Evolutionary conservation across 441 rosid species (phyloP).

Genomic region (Populus hybrid): DNA sequence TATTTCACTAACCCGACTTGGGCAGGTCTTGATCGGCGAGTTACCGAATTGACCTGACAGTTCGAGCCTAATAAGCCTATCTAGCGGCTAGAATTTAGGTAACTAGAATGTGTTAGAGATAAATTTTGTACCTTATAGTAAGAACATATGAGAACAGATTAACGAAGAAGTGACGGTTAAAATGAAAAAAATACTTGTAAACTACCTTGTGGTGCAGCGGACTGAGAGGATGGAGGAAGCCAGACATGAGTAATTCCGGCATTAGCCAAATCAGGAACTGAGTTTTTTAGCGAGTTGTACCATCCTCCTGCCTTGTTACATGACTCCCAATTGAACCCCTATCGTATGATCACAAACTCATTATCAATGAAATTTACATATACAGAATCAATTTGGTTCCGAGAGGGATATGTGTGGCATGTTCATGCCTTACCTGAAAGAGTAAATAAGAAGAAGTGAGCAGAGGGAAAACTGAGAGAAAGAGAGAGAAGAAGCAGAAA

Average conservation of each 20-base stretch:
- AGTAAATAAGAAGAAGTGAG: slow-evolving; percentile 38
- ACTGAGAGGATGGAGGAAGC: slow-evolving; percentile 85
- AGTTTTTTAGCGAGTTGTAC: slow-evolving; percentile 56
- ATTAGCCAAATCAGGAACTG: slow-evolving; percentile 44
- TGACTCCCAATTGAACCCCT: slow-evolving; percentile 79
- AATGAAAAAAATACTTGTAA: not conserved
- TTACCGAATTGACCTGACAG: too few relatives aligned
- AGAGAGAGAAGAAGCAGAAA: slow-evolving; percentile 20
- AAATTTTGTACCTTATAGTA: not conserved
- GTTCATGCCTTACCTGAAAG: slow-evolving; percentile 39
- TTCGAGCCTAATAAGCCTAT: too few relatives aligned
- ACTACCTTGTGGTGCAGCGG: slow-evolving; percentile 46
- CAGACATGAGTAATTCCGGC: slow-evolving; percentile 67
- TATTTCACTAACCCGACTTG: too few relatives aligned
- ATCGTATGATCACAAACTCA: not conserved
- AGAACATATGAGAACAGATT: not conserved
- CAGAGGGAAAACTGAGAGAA: slow-evolving; percentile 35
- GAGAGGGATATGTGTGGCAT: not conserved
- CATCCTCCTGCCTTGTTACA: slow-evolving; percentile 53
- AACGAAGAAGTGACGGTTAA: not conserved
- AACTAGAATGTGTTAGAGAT: not conserved
- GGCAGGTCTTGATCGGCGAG: too few relatives aligned
- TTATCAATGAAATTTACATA: not conserved
- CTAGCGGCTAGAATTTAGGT: not conserved
- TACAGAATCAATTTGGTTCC: too few relatives aligned